These are phyloP conservation scores for Byssothecium circinans DNA, from an alignment of 2,329 filamentous ascomycete species.

Conservation along the genomic window DNA sequence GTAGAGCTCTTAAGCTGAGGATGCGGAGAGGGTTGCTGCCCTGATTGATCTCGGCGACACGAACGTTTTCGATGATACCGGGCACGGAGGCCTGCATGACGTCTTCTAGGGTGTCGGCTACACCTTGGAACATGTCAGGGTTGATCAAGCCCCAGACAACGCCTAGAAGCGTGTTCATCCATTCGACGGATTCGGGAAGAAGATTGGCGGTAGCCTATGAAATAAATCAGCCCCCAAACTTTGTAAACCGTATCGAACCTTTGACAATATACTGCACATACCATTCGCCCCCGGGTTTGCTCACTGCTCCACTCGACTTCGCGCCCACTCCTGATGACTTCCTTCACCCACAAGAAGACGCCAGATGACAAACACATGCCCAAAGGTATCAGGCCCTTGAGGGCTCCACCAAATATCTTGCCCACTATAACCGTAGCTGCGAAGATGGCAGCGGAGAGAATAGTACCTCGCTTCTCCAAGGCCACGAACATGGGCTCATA, in stretches of 20 bases:
- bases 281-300: constrained; percentile 77
- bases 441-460: constrained; percentile 71
- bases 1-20: constrained; percentile 81
- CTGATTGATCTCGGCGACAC: constrained; percentile 92
- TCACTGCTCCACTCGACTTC: constrained; percentile 89
- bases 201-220: constrained; percentile 79
- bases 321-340: constrained; percentile 77
- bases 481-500: constrained; percentile 84
- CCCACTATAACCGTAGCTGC: constrained; percentile 75
- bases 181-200: constrained; percentile 85
- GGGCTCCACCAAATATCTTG: constrained; percentile 74
- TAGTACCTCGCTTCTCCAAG: constrained; percentile 73
- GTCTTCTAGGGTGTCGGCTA: constrained; percentile 92
- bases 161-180: constrained; percentile 88
- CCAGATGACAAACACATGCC: constrained; percentile 72
- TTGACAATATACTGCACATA: constrained; percentile 36
- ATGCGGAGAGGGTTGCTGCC: constrained; percentile 89
- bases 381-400: constrained; percentile 76
- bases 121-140: constrained; percentile 88
- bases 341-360: constrained; percentile 87
- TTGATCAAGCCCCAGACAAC: constrained; percentile 91
- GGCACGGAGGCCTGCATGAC: constrained; percentile 97
- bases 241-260: background rate
- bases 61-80: constrained; percentile 87
- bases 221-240: background rate